phyloP scores from a whole-genome alignment of 2,329 filamentous ascomycete genomes.

The Whalleya microplaca region DNA sequence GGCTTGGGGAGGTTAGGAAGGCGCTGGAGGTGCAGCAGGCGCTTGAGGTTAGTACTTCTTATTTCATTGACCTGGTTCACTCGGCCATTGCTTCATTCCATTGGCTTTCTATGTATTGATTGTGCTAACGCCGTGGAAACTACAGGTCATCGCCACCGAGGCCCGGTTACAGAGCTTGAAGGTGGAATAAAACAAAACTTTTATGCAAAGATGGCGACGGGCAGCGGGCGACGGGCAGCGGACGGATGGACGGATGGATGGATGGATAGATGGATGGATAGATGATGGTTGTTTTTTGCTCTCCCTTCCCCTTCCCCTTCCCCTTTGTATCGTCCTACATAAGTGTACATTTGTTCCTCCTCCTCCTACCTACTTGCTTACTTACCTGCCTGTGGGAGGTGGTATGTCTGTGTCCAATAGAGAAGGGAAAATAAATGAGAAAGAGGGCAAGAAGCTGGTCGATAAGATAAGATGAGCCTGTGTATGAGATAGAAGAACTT shows the following conservation, averaged over 20 bases:
- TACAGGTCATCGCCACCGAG: slow-evolving; percentile 36
- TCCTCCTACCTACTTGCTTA: background rate
- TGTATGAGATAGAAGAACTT: no score
- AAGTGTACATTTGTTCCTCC: background rate
- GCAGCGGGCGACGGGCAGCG: background rate
- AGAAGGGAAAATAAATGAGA: background rate
- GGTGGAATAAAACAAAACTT: slow-evolving; percentile 29
- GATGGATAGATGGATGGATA: background rate
- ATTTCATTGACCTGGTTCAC: background rate
- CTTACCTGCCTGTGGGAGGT: background rate
- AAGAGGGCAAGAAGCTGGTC: background rate
- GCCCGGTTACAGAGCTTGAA: slow-evolving; percentile 35
- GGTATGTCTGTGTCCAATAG: background rate
- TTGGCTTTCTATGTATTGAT: background rate
- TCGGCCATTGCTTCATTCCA: background rate
- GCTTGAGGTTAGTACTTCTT: slow-evolving; percentile 68
- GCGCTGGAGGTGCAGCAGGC: slow-evolving; percentile 96
- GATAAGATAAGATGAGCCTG: background rate
- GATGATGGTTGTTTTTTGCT: background rate
- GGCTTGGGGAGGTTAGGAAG: slow-evolving; percentile 87
- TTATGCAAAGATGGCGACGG: background rate
- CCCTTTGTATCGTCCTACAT: background rate
- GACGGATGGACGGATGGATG: background rate
- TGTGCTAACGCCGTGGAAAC: slow-evolving; percentile 11
- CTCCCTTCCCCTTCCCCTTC: background rate